Evolutionary conservation across 208 protist species (phyloP).

Genomic region (Leishmania aethiopica): DNA sequence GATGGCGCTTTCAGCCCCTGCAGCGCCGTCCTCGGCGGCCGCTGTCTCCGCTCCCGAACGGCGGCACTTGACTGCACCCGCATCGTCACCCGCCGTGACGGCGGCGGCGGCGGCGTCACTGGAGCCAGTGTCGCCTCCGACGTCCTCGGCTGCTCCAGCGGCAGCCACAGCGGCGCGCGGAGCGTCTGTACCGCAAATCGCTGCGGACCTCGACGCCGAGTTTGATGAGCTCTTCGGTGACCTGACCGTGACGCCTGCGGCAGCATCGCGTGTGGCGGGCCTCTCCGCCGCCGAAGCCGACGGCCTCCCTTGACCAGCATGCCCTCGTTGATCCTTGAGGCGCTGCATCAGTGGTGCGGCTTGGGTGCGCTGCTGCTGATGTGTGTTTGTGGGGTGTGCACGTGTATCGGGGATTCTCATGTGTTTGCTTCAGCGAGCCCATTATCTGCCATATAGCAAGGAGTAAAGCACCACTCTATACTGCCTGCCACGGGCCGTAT

Average conservation of each 20-base stretch:
- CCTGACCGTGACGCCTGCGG: slow-evolving; percentile 1
- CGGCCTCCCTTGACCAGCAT: neutral
- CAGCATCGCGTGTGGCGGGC: neutral
- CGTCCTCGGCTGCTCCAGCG: neutral
- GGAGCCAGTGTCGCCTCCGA: slow-evolving; percentile 7
- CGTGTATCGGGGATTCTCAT: neutral
- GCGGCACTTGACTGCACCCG: neutral
- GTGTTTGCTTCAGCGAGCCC: neutral
- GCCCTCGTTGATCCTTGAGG: neutral
- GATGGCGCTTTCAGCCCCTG: neutral
- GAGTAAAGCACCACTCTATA: too few relatives aligned
- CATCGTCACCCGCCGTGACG: neutral
- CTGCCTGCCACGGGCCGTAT: too few relatives aligned
- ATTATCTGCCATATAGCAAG: neutral
- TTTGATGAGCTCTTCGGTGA: slow-evolving; percentile 80
- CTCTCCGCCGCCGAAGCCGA: slow-evolving; percentile 10
- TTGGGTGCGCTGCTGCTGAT: neutral
- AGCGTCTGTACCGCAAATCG: slow-evolving; percentile 20
- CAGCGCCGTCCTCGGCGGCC: neutral
- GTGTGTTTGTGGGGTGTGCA: neutral
- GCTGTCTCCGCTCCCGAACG: neutral
- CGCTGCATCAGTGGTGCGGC: neutral
- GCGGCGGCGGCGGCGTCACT: neutral
- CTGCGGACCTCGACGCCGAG: slow-evolving; percentile 60
- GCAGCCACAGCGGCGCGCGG: neutral